A percentile compares a stretch with the other conserved stretches of the same genome.
Conservation (phyloP, 78 protist genomes). For the Protostelium mycophagum region DNA sequence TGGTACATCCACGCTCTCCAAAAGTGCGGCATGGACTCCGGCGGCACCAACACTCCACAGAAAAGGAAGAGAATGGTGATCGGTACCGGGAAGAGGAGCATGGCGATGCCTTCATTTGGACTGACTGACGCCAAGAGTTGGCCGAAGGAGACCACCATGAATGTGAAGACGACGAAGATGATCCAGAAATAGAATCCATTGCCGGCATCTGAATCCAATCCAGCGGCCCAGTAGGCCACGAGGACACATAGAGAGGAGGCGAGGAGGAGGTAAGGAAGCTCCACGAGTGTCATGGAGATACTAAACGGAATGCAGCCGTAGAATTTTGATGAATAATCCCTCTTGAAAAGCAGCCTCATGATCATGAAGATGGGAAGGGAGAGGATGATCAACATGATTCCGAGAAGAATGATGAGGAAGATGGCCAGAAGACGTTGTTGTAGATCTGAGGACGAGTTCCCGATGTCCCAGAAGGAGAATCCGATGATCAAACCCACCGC, state of each 20-base stretch:
- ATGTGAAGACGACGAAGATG: neutral
- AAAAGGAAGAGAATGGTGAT: slow-evolving; percentile 23
- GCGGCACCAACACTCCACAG: slow-evolving; percentile 16
- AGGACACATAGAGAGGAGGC: slow-evolving; percentile 18
- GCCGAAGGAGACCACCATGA: slow-evolving; percentile 16
- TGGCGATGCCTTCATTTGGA: neutral
- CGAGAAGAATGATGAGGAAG: neutral
- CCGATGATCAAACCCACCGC: slow-evolving; percentile 20
- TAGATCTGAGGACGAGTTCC: slow-evolving; percentile 21
- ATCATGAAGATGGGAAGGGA: slow-evolving; percentile 21
- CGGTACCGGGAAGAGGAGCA: slow-evolving; percentile 1
- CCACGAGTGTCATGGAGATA: slow-evolving; percentile 10
- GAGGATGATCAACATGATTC: slow-evolving; percentile 25
- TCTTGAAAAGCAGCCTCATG: slow-evolving; percentile 22
- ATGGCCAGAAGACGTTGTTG: neutral
- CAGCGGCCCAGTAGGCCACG: slow-evolving; percentile 28
- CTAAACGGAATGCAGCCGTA: slow-evolving; percentile 27
- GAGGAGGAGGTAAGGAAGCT: slow-evolving; percentile 19
- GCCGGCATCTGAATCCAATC: neutral
- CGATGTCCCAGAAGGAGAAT: slow-evolving; percentile 20
- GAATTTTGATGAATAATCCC: slow-evolving; percentile 32
- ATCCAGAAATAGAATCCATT: slow-evolving; percentile 27
- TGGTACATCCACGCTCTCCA: slow-evolving; percentile 19
- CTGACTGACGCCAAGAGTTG: slow-evolving; percentile 34
- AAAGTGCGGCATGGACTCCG: neutral